These are phyloP conservation scores for Colletotrichum sp. DNA, from an alignment of 2,329 filamentous ascomycete species.

Conservation along the genomic window DNA sequence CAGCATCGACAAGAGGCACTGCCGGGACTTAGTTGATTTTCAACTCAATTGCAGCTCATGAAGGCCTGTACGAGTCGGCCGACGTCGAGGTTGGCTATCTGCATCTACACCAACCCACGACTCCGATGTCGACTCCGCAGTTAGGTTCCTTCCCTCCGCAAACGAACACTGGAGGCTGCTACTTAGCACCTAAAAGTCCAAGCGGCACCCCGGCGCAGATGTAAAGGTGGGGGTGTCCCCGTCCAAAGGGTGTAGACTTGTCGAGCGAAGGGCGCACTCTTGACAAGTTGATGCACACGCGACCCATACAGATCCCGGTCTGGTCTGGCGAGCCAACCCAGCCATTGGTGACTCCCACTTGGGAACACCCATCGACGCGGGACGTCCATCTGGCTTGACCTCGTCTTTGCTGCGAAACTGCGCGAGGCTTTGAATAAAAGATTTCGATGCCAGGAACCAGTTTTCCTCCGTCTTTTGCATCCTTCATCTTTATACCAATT, in stretches of 20 bases:
- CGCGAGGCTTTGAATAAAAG: constrained; percentile 16
- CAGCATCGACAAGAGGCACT: background rate
- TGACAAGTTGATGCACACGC: constrained; percentile 19
- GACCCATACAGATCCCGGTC: constrained; percentile 19
- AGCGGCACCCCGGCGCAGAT: background rate
- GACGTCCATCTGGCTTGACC: constrained; percentile 11
- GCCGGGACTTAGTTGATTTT: background rate
- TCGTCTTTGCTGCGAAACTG: background rate
- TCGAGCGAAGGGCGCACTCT: constrained; percentile 20
- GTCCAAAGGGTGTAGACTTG: constrained; percentile 18
- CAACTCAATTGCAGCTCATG: background rate
- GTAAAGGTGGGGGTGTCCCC: constrained; percentile 10
- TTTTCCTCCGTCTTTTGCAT: background rate
- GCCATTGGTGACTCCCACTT: constrained; percentile 17
- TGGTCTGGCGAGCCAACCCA: constrained; percentile 15
- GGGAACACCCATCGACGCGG: background rate
- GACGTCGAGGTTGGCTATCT: background rate
- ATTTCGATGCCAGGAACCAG: background rate
- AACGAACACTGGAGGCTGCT: background rate
- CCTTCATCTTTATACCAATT: constrained; percentile 18
- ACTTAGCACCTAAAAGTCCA: background rate
- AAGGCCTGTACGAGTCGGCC: background rate
- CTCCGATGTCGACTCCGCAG: background rate
- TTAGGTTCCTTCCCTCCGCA: background rate
- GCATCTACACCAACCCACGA: background rate